Conservation (phyloP, 2,329 filamentous ascomycete genomes). For the Dendrostoma leiphaemia region DNA sequence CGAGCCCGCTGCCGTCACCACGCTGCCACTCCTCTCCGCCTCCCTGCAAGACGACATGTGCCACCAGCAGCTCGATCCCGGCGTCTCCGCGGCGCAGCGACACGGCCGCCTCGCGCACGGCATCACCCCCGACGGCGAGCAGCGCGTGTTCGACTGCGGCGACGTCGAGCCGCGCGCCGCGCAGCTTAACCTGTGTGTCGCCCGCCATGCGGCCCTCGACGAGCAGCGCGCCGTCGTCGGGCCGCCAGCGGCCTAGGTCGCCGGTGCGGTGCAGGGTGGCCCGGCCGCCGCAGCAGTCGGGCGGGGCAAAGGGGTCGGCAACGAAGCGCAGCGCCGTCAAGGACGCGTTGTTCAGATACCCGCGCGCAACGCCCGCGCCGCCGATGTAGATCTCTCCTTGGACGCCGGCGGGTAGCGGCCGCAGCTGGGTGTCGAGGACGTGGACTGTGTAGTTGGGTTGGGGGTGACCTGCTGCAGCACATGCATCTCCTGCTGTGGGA, state of each 20-base stretch:
- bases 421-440: slow-evolving; percentile 34
- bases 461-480: no score
- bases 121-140: background rate
- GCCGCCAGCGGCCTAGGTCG: slow-evolving; percentile 33
- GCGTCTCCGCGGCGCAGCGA: no score
- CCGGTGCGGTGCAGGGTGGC: slow-evolving; percentile 37
- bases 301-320: background rate
- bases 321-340: slow-evolving; percentile 13
- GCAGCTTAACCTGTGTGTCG: slow-evolving; percentile 45
- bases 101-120: background rate
- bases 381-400: slow-evolving; percentile 39
- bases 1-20: no score
- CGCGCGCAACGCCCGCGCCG: slow-evolving; percentile 36
- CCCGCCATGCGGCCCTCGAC: slow-evolving; percentile 36
- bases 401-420: slow-evolving; percentile 30
- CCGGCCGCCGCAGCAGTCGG: slow-evolving; percentile 20
- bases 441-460: slow-evolving; percentile 37
- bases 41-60: background rate
- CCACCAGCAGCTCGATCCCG: background rate
- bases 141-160: slow-evolving; percentile 26
- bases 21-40: slow-evolving; percentile 24
- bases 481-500: no score
- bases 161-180: slow-evolving; percentile 29
- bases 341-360: slow-evolving; percentile 34
- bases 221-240: slow-evolving; percentile 31